Percentiles rank a stretch among this genome's conserved stretches.
phyloP scores from a whole-genome alignment of 202 grass and related monocot genomes.

The Setaria viridis region DNA sequence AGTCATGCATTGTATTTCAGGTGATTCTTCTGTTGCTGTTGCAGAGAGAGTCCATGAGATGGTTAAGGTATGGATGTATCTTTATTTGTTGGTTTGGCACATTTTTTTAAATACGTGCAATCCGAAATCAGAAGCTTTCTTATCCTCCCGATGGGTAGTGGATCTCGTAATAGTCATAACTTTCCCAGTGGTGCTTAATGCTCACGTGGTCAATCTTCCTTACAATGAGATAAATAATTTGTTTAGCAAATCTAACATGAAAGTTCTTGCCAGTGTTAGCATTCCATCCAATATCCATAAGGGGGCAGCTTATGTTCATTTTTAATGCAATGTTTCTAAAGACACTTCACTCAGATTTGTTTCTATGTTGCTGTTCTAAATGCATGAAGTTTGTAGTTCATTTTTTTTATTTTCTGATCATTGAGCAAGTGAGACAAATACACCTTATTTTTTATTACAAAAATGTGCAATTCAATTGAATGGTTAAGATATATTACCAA shows the following conservation, averaged over 20 bases:
- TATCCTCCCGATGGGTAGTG: background rate
- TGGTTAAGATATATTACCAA: background rate
- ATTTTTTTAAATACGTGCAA: background rate
- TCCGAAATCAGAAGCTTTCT: constrained; percentile 6
- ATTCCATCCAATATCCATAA: background rate
- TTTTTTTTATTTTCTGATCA: constrained; percentile 9
- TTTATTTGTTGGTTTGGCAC: constrained; percentile 31
- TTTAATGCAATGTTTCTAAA: background rate
- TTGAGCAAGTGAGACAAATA: constrained; percentile 15
- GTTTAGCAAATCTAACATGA: background rate
- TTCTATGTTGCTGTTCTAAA: background rate
- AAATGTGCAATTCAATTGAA: constrained; percentile 23
- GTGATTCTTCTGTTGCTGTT: constrained; percentile 80
- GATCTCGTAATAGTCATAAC: background rate
- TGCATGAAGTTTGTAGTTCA: background rate
- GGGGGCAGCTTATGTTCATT: background rate
- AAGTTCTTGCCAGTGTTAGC: background rate
- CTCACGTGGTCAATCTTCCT: background rate
- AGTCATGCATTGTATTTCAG: constrained; percentile 56
- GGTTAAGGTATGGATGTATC: constrained; percentile 76
- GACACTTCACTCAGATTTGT: background rate
- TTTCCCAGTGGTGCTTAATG: background rate
- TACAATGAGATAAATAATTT: background rate
- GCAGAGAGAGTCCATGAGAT: constrained; percentile 83
- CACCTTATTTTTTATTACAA: constrained; percentile 7